Percentiles rank a stretch among this genome's conserved stretches.
These are phyloP conservation scores for Pseudofabraea citricarpa DNA, from an alignment of 2,329 filamentous ascomycete species.

Conservation along the genomic window DNA sequence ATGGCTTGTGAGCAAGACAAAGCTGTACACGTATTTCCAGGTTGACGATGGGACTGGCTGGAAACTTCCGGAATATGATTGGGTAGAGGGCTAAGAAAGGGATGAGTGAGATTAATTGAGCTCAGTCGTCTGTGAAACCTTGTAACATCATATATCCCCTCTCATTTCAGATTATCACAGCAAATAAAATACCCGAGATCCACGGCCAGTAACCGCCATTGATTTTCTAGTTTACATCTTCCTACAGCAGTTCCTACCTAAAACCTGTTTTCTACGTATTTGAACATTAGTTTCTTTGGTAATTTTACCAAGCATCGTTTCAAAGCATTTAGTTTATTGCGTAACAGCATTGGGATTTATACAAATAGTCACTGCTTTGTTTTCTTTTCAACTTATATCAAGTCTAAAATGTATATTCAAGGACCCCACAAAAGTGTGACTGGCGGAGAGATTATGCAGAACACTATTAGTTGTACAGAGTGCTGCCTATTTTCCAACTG, in stretches of 20 bases:
- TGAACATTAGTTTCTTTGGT: too few relatives aligned
- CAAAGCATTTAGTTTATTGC: too few relatives aligned
- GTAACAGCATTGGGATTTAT: too few relatives aligned
- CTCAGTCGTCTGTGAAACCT: not conserved
- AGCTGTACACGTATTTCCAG: not conserved
- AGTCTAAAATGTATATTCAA: too few relatives aligned
- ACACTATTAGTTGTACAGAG: too few relatives aligned
- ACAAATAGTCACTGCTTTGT: too few relatives aligned
- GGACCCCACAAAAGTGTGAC: too few relatives aligned
- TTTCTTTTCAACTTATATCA: too few relatives aligned
- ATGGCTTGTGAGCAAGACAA: not conserved
- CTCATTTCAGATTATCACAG: not conserved
- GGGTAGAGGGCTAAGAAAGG: not conserved
- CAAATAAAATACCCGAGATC: not conserved
- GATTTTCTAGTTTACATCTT: not conserved
- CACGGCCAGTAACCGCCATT: not conserved
- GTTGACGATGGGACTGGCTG: not conserved
- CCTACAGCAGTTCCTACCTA: not conserved
- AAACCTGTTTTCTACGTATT: too few relatives aligned
- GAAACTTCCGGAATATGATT: slow-evolving; percentile 1
- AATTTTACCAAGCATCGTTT: too few relatives aligned
- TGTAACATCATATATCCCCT: not conserved
- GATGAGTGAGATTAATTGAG: not conserved
- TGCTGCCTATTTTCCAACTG: too few relatives aligned
- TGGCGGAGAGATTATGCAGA: too few relatives aligned